Evolutionary conservation across 768 basidiomycete species (phyloP).

Genomic region (Coprinellus aureogranulatus): DNA sequence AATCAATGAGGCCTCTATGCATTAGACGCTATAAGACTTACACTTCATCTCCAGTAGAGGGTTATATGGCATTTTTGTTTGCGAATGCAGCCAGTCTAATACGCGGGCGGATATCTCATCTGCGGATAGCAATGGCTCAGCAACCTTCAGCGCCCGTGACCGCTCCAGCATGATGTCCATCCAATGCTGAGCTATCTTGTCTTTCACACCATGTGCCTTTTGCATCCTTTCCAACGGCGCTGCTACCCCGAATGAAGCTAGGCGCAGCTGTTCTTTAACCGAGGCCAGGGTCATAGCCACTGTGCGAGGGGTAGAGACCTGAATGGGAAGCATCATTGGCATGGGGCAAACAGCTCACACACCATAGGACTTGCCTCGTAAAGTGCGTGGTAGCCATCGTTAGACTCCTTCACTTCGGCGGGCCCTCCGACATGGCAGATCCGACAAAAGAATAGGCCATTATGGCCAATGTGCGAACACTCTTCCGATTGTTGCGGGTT

Average conservation of each 20-base stretch:
- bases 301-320: constrained; percentile 24
- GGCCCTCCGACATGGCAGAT: constrained; percentile 37
- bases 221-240: constrained; percentile 25
- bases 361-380: constrained; percentile 23
- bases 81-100: constrained; percentile 23
- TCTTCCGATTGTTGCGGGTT: background rate
- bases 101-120: constrained; percentile 24
- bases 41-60: constrained; percentile 28
- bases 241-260: constrained; percentile 31
- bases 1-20: background rate
- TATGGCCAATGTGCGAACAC: background rate
- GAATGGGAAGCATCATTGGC: background rate
- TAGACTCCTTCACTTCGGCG: constrained; percentile 26
- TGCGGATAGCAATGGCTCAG: constrained; percentile 11
- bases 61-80: constrained; percentile 26
- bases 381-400: constrained; percentile 33
- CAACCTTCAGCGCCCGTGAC: constrained; percentile 17
- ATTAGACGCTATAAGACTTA: constrained; percentile 7
- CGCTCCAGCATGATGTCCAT: constrained; percentile 30
- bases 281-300: constrained; percentile 15
- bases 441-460: background rate
- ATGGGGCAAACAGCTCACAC: background rate
- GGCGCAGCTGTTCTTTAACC: constrained; percentile 28
- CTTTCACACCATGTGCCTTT: constrained; percentile 36
- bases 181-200: constrained; percentile 35